Conservation (phyloP, 352 stramenopile species). For the Globisporangium alternatum region DNA sequence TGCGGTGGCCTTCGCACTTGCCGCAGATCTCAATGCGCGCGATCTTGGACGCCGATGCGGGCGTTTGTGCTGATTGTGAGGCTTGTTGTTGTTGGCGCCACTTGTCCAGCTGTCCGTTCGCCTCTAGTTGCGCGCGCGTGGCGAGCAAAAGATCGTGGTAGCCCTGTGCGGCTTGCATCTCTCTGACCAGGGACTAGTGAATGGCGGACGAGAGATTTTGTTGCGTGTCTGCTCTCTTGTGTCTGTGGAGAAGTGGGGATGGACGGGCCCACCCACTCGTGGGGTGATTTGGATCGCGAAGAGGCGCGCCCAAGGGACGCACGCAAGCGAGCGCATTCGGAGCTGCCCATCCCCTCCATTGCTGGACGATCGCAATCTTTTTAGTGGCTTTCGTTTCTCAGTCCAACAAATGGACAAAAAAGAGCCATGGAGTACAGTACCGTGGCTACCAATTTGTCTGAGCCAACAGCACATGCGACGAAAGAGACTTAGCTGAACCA, state of each 20-base stretch:
- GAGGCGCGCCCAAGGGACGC: neutral
- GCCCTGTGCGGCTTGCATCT: slow-evolving; percentile 7
- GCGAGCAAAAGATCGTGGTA: slow-evolving; percentile 7
- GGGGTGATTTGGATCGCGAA: neutral
- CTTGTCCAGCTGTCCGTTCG: slow-evolving; percentile 5
- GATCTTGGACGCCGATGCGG: neutral
- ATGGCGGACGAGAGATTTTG: neutral
- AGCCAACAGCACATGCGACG: no score
- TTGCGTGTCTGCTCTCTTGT: neutral
- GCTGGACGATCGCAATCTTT: neutral
- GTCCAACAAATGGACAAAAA: no score
- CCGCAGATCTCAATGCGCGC: slow-evolving; percentile 40
- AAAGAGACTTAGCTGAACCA: no score
- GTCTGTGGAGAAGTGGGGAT: neutral
- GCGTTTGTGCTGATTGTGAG: neutral
- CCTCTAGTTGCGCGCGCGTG: slow-evolving; percentile 4
- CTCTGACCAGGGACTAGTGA: neutral
- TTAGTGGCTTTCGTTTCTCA: neutral
- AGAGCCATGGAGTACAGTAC: no score
- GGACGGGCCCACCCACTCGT: no score
- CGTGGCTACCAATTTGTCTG: no score
- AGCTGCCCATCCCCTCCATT: neutral
- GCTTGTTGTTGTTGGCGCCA: neutral
- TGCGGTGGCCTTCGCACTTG: slow-evolving; percentile 51
- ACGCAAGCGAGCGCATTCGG: neutral